Conservation (phyloP, 441 rosid genomes). For the Viola pubescens region DNA sequence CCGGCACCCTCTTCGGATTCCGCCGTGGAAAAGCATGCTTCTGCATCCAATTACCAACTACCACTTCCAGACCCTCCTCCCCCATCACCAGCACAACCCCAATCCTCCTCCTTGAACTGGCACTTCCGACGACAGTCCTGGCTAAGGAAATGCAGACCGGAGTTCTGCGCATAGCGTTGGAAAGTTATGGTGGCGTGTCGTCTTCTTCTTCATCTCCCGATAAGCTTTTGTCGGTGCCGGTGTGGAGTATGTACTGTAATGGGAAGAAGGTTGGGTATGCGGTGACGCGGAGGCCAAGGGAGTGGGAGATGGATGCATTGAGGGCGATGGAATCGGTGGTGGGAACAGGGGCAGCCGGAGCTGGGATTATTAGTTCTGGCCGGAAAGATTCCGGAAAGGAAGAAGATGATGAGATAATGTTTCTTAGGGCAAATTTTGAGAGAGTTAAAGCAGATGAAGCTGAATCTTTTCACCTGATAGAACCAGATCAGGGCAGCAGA, state of each 20-base stretch:
- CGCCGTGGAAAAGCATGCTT: constrained; percentile 58
- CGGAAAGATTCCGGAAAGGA: constrained; percentile 23
- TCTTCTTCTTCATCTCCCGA: constrained; percentile 3
- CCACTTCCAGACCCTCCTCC: neutral
- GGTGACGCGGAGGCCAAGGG: constrained; percentile 39
- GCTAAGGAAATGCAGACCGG: constrained; percentile 72
- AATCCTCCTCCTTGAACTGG: constrained; percentile 49
- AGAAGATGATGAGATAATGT: constrained; percentile 53
- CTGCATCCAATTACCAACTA: constrained; percentile 36
- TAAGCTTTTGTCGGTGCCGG: constrained; percentile 39
- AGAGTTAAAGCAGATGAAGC: constrained; percentile 46
- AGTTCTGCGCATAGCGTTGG: constrained; percentile 49
- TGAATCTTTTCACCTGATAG: constrained; percentile 68
- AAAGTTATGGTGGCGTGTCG: constrained; percentile 16
- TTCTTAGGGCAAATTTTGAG: constrained; percentile 55
- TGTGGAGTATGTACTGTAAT: constrained; percentile 69
- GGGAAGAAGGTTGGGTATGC: constrained; percentile 79
- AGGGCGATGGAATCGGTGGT: constrained; percentile 49
- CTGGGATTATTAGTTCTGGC: constrained; percentile 36
- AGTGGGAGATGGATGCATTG: constrained; percentile 42
- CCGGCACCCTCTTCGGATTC: constrained; percentile 65
- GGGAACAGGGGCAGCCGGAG: constrained; percentile 50
- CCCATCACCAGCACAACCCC: constrained; percentile 40
- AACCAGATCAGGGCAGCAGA: constrained; percentile 39
- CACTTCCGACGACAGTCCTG: constrained; percentile 39